These are phyloP conservation scores for Aschersonia sp. DNA, from an alignment of 2,329 filamentous ascomycete genomes.

Conservation along the genomic window DNA sequence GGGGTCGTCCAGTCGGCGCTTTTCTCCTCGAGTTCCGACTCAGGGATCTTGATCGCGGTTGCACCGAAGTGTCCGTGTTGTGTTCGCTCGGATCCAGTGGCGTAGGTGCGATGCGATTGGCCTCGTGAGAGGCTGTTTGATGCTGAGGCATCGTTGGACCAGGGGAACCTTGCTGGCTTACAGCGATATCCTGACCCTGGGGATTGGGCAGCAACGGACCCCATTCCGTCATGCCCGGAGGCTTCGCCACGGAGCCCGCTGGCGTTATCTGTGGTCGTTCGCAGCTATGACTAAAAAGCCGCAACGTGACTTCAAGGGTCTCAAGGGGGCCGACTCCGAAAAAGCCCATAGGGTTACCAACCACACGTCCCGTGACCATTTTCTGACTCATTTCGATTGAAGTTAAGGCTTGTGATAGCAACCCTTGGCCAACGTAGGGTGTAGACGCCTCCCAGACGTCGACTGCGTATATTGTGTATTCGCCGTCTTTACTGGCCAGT, in stretches of 20 bases:
- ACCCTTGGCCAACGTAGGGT: constrained; percentile 86
- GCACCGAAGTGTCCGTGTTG: constrained; percentile 8
- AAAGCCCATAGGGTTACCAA: constrained; percentile 69
- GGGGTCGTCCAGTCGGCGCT: constrained; percentile 37
- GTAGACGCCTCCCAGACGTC: constrained; percentile 93
- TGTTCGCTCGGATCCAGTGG: constrained; percentile 12
- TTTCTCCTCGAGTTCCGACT: constrained; percentile 31
- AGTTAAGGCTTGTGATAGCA: constrained; percentile 72
- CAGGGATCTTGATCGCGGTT: constrained; percentile 36
- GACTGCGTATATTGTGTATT: constrained; percentile 95
- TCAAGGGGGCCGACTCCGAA: constrained; percentile 75
- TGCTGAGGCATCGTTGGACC: constrained; percentile 9
- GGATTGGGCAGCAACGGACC: no score
- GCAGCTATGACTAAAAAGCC: constrained; percentile 45
- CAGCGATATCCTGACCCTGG: constrained; percentile 4
- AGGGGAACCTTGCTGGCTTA: constrained; percentile 14
- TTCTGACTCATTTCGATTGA: constrained; percentile 42
- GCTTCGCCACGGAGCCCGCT: constrained; percentile 24
- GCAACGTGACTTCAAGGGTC: constrained; percentile 85
- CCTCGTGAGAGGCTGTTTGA: constrained; percentile 11
- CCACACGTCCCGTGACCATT: constrained; percentile 80
- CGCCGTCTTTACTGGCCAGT: constrained; percentile 48
- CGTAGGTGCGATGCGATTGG: constrained; percentile 20
- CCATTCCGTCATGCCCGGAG: constrained; percentile 54
- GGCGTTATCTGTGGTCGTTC: constrained; percentile 7